phyloP scores from a whole-genome alignment of 1,139 yeast genomes.

The Wickerhamomyces sp. region DNA sequence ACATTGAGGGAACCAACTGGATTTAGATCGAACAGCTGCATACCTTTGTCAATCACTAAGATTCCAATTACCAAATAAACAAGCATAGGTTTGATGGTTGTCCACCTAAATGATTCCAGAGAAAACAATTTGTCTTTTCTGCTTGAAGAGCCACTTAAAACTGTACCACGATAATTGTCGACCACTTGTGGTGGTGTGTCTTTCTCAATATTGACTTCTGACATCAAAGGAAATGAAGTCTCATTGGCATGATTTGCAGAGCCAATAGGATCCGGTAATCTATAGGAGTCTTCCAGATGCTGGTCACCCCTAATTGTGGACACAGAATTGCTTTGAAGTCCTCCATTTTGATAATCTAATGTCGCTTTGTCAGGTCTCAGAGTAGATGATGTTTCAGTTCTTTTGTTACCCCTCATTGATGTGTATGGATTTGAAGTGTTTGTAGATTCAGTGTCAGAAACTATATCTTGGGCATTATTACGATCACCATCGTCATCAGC shows the following conservation, averaged over 20 bases:
- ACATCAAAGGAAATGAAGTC: neutral
- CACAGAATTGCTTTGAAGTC: constrained; percentile 5
- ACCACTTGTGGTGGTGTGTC: no score
- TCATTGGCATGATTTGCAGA: neutral
- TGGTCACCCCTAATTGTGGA: constrained; percentile 8
- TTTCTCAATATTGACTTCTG: neutral
- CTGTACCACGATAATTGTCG: no score
- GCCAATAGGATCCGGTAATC: neutral
- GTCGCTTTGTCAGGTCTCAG: constrained; percentile 1
- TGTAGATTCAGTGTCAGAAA: constrained; percentile 18
- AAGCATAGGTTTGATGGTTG: constrained; percentile 5
- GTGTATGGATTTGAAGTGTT: constrained; percentile 2
- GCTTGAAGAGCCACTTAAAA: neutral
- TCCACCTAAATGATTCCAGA: neutral
- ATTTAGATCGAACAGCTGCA: constrained; percentile 12
- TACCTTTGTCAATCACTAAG: constrained; percentile 14
- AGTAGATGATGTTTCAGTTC: constrained; percentile 6
- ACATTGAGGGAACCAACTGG: neutral
- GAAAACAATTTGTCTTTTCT: neutral
- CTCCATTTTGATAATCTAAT: neutral
- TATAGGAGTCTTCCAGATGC: neutral
- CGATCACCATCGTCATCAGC: constrained; percentile 7
- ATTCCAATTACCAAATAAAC: constrained; percentile 12
- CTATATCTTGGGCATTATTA: constrained; percentile 2
- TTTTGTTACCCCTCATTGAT: neutral